phyloP scores from a whole-genome alignment of 2,329 filamentous ascomycete genomes.

The Paraconiothyrium brasiliense region DNA sequence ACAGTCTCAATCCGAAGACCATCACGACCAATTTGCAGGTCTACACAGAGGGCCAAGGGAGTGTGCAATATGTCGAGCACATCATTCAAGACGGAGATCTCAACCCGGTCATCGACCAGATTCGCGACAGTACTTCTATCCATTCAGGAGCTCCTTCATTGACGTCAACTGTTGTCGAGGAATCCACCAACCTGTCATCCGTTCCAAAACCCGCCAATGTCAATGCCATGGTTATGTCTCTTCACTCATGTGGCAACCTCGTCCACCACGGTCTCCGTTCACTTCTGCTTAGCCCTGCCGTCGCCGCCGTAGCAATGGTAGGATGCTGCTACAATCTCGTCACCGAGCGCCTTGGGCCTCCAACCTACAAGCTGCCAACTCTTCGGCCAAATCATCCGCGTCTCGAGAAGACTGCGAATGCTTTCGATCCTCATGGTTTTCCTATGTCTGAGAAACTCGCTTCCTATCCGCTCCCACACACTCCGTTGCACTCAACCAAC shows the following conservation, averaged over 20 bases:
- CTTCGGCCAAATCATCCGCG: constrained; percentile 79
- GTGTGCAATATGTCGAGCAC: constrained; percentile 81
- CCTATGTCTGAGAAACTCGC: constrained; percentile 83
- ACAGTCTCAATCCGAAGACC: constrained; percentile 21
- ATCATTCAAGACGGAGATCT: constrained; percentile 78
- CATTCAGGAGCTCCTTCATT: constrained; percentile 36
- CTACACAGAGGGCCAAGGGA: constrained; percentile 70
- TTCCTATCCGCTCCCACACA: constrained; percentile 52
- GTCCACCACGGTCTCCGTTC: constrained; percentile 92
- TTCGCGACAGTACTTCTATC: constrained; percentile 58
- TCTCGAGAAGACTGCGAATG: constrained; percentile 71
- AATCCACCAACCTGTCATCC: constrained; percentile 35
- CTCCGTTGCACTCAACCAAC: constrained; percentile 18
- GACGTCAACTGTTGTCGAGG: constrained; percentile 30
- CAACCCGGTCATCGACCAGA: constrained; percentile 70
- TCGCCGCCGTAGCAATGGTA: constrained; percentile 91
- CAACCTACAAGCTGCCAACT: constrained; percentile 83
- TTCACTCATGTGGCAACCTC: constrained; percentile 98
- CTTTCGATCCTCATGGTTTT: constrained; percentile 89
- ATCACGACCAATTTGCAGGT: constrained; percentile 47
- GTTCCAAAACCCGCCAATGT: constrained; percentile 44
- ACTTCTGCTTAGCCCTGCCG: constrained; percentile 81
- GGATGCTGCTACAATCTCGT: constrained; percentile 98
- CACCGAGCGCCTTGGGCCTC: constrained; percentile 86
- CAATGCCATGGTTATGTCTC: constrained; percentile 85